phyloP scores from a whole-genome alignment of 202 grass and related monocot species.

The Saccharum hybrid region DNA sequence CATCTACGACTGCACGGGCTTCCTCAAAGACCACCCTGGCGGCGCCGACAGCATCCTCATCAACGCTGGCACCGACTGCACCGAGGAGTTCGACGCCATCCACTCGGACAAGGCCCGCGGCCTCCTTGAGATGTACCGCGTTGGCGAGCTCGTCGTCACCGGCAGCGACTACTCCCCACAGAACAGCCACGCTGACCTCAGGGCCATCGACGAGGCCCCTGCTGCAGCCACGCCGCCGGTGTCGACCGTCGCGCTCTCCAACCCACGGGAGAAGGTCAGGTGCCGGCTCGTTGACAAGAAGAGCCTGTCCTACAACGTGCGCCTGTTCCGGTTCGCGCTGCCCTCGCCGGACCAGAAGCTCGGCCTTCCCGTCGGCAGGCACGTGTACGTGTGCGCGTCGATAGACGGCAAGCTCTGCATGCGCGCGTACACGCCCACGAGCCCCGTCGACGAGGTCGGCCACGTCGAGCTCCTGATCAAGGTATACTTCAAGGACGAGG shows the following conservation, averaged over 20 bases:
- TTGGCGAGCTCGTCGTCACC: slow-evolving; percentile 82
- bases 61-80: slow-evolving; percentile 89
- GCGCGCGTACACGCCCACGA: slow-evolving; percentile 87
- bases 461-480: slow-evolving; percentile 87
- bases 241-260: slow-evolving; percentile 58
- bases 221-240: not conserved
- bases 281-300: slow-evolving; percentile 81
- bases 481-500: slow-evolving; percentile 79
- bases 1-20: slow-evolving; percentile 83
- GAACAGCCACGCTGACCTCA: slow-evolving; percentile 47
- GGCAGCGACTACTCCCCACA: slow-evolving; percentile 58
- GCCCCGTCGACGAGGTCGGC: slow-evolving; percentile 67
- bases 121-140: slow-evolving; percentile 80
- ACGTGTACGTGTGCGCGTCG: slow-evolving; percentile 71
- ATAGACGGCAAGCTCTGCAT: slow-evolving; percentile 81
- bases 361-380: slow-evolving; percentile 77
- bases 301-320: slow-evolving; percentile 72
- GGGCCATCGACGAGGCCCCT: slow-evolving; percentile 61
- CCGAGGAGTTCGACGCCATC: slow-evolving; percentile 96
- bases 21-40: slow-evolving; percentile 92
- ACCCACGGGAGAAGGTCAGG: slow-evolving; percentile 72
- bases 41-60: slow-evolving; percentile 96
- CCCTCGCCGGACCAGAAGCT: slow-evolving; percentile 70
- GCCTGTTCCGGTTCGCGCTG: slow-evolving; percentile 80
- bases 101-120: slow-evolving; percentile 89